These are phyloP conservation scores for Neurospora crassa DNA, from an alignment of 2,329 filamentous ascomycete genomes.

Conservation along the genomic window DNA sequence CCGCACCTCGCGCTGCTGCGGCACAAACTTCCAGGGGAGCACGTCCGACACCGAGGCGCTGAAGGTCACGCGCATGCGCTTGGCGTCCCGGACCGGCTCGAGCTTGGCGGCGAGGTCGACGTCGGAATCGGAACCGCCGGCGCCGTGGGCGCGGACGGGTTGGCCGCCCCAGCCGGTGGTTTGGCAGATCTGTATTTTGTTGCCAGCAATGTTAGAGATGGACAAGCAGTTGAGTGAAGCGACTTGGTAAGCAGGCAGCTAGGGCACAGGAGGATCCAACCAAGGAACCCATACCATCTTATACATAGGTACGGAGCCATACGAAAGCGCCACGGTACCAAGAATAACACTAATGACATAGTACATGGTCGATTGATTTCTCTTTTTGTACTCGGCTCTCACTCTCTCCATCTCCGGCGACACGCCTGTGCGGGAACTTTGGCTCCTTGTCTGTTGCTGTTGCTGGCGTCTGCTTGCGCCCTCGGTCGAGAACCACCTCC, in stretches of 20 bases:
- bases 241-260: not conserved
- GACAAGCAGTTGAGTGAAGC: not conserved
- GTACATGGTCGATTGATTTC: constrained; percentile 60
- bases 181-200: constrained; percentile 57
- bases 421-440: constrained; percentile 5
- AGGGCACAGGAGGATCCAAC: not conserved
- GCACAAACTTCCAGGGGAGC: constrained; percentile 93
- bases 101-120: constrained; percentile 67
- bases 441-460: constrained; percentile 18
- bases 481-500: constrained; percentile 18
- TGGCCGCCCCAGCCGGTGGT: constrained; percentile 89
- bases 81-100: constrained; percentile 67
- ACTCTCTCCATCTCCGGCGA: constrained; percentile 54
- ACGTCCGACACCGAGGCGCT: constrained; percentile 91
- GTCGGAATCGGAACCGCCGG: constrained; percentile 27
- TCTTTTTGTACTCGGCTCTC: constrained; percentile 52
- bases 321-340: constrained; percentile 69
- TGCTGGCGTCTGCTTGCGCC: constrained; percentile 16
- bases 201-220: constrained; percentile 5
- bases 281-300: constrained; percentile 57
- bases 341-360: constrained; percentile 71
- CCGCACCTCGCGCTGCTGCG: constrained; percentile 92
- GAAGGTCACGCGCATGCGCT: constrained; percentile 90
- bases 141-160: constrained; percentile 69
- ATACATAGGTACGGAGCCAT: constrained; percentile 77